These are phyloP conservation scores for Starmera amethionina DNA, from an alignment of 805 yeast genomes.

Conservation along the genomic window DNA sequence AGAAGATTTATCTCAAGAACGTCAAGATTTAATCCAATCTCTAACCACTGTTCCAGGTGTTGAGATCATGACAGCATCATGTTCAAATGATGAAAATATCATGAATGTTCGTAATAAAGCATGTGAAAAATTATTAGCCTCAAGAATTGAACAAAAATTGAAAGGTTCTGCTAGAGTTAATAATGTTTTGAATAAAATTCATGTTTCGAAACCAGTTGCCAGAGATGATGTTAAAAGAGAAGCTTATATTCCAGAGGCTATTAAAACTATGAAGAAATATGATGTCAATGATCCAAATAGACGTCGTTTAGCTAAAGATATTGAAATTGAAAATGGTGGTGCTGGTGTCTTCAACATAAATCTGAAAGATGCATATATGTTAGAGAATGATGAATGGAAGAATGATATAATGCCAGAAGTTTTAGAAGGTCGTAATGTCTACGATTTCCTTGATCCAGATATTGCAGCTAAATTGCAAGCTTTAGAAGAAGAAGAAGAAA, in stretches of 20 bases:
- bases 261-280: slow-evolving; percentile 49
- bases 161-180: slow-evolving; percentile 85
- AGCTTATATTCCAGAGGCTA: slow-evolving; percentile 76
- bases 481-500: slow-evolving; percentile 94
- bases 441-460: slow-evolving; percentile 95
- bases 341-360: slow-evolving; percentile 97
- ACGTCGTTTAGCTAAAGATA: slow-evolving; percentile 72
- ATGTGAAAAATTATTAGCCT: slow-evolving; percentile 90
- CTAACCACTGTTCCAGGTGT: slow-evolving; percentile 66
- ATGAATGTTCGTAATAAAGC: slow-evolving; percentile 96
- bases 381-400: slow-evolving; percentile 98
- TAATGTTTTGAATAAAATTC: slow-evolving; percentile 89
- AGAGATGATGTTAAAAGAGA: slow-evolving; percentile 81
- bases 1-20: slow-evolving; percentile 73
- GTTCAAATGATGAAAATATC: slow-evolving; percentile 88
- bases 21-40: slow-evolving; percentile 60
- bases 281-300: slow-evolving; percentile 77
- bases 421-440: slow-evolving; percentile 91
- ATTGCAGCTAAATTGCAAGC: slow-evolving; percentile 90
- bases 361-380: slow-evolving; percentile 80
- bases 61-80: slow-evolving; percentile 87
- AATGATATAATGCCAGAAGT: slow-evolving; percentile 95
- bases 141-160: slow-evolving; percentile 93
- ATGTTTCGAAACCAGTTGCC: slow-evolving; percentile 81
- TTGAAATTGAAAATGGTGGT: slow-evolving; percentile 94